Base-by-base conservation (phyloP, 2,329 filamentous ascomycete species). In the Rasamsonia emersonii region DNA sequence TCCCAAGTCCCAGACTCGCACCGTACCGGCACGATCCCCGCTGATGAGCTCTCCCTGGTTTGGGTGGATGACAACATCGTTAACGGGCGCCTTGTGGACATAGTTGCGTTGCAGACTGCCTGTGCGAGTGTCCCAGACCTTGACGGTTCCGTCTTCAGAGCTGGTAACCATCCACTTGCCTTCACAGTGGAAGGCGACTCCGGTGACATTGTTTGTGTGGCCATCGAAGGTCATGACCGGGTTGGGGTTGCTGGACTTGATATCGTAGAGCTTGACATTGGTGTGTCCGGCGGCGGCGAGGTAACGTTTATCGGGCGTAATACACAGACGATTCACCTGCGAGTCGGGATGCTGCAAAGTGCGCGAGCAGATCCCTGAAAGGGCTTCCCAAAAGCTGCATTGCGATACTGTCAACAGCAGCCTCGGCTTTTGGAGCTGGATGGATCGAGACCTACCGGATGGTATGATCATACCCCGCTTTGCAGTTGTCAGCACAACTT, bases 101-200 rank as follows among this genome's bases (percentile, higher is more conserved):
- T 98, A 98, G 61, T 89, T 94, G 33, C 91, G 77, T 62, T 98
- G 91, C 33, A 96, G 77, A 36, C 74, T 79, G 27, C 85, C 89
- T 9, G 74, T 83, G 28, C 88, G 71, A 4, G 86, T 94, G 57
- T 95, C 89, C 88, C 88, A 95, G 42, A 95, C 93, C 69, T 93
- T 93, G 53, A 95, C 88, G 1, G 86, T 93, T 49, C 88, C 85
- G 54, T 98, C 91, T 61, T 98, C 91, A 28, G 85, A 93, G 59
- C 83, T 93, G 7, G 91, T 98, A 11, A 96, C 91, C 84, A 98
- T 95, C 91, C 91, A 98, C 65, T 98, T 98, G 8, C 89, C 88
- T 61, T 98, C 91, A 58, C 89, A 96, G 59, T 98, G 91, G 57
- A 98, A 98, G 8, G 88, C 88, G 28, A 98, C 84, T 25, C 91